Evolutionary conservation across 2,329 filamentous ascomycete genomes (phyloP), one percentile per base, ranked within the genome.

Genomic region (Alternaria viburni): DNA sequence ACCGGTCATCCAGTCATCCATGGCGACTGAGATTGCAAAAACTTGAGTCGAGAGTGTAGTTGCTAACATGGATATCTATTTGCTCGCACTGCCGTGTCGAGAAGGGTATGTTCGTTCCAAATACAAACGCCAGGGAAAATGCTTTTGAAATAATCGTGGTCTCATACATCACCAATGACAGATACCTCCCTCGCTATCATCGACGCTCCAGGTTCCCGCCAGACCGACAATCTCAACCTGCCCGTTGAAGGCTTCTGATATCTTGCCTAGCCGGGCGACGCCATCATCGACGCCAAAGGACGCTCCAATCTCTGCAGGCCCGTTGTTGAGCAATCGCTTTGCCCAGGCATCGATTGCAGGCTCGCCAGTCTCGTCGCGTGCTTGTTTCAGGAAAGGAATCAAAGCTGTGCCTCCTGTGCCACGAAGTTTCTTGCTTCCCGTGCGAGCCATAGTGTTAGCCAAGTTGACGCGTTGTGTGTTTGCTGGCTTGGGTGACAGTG

Each of bases 361-460:
- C 79, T 98, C 95, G 15, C 93, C 92, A 1, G 96, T 99, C 84
- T 99, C 96, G 74, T 99, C 94, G 26, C 96, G 87, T 5, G 96
- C 96, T 81, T 99, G 96, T 81, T 98, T 97, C 65, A 99, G 84
- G 81, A 99, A 99, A 0, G 95, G 93, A 59, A 99, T 97, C 60
- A 99, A 83, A 0, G 94, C 92, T 0, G 96, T 98, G 15, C 96
- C 96, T 13, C 96, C 96, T 0, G 96, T 99, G 2, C 96, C 96
- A 47, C 91, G 92, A 26, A 97, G 86, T 54, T 90, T 90, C 87
- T 79, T 72, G 78, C 64, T 76, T 49, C 72, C 71, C 66, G 67
- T 74, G 83, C 82, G 65, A 23, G 71, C 65, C n/a, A 76, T 56
- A 1, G 72, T 75, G 45, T 76, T 79, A 4, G 89, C 89, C 12